A percentile compares a stretch with the other conserved stretches of the same genome.
phyloP scores from a whole-genome alignment of 1,139 yeast genomes.

The Hyphopichia wangnamkhiaoensis region DNA sequence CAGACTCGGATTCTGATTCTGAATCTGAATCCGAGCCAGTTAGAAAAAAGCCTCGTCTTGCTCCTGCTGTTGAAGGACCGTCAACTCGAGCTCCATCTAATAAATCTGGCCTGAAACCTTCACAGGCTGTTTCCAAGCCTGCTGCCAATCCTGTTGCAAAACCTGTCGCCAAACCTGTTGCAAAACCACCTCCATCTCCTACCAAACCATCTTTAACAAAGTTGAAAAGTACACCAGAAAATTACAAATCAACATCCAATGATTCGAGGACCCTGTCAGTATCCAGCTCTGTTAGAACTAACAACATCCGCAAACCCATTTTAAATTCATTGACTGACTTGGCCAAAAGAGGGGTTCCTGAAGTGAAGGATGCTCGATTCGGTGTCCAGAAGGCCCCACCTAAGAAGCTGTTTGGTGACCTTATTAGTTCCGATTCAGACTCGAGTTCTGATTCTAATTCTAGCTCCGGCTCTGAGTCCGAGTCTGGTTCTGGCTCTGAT shows the following conservation, averaged over 20 bases:
- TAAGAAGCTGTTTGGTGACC: not conserved
- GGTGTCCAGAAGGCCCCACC: not conserved
- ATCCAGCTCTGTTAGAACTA: not conserved
- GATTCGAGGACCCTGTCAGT: too few relatives aligned
- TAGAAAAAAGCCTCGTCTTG: conserved; percentile 20
- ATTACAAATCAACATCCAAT: too few relatives aligned
- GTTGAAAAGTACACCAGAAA: too few relatives aligned
- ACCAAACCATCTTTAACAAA: too few relatives aligned
- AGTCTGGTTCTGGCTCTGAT: conserved; percentile 19
- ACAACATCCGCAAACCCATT: not conserved
- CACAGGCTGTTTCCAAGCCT: not conserved
- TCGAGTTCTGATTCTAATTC: conserved; percentile 6
- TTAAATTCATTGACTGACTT: conserved; percentile 59
- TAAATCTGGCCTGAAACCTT: conserved; percentile 8
- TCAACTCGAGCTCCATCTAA: conserved; percentile 15
- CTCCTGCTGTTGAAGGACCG: conserved; percentile 7
- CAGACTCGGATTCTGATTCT: conserved; percentile 4
- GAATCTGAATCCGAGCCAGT: conserved; percentile 18
- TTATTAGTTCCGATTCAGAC: conserved; percentile 11
- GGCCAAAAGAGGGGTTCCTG: conserved; percentile 62
- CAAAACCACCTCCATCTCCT: too few relatives aligned
- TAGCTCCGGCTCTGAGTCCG: conserved; percentile 18
- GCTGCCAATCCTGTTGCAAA: not conserved
- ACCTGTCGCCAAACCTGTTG: conserved; percentile 1
- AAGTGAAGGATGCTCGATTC: conserved; percentile 47